Conservation (phyloP, 352 stramenopile species). For the Chrysophaeum taylorii region DNA sequence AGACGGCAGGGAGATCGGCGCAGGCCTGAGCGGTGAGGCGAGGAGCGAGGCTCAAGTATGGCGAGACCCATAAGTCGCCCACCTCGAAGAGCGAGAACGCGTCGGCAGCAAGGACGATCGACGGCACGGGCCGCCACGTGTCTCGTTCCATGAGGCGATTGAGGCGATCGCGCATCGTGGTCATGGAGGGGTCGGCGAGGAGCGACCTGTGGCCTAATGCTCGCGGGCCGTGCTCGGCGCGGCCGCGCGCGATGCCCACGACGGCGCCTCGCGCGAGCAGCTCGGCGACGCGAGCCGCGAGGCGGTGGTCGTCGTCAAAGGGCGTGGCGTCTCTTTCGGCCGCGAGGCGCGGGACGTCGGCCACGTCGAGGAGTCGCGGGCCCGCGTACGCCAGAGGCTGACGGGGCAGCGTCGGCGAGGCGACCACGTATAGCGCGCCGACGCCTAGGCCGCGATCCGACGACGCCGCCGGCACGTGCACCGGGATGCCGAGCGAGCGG, state of each 20-base stretch:
- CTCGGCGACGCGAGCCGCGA: background rate
- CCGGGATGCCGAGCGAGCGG: background rate
- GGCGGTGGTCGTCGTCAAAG: background rate
- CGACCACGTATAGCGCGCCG: conserved; percentile 5
- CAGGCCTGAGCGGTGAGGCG: background rate
- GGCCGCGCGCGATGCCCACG: background rate
- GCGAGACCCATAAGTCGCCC: too few species aligned
- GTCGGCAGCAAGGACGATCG: conserved; percentile 28
- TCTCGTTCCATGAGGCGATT: conserved; percentile 30
- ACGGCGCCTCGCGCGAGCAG: background rate
- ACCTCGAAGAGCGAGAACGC: background rate
- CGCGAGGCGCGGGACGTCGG: background rate
- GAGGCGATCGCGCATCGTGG: conserved; percentile 21
- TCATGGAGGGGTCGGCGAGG: conserved; percentile 28
- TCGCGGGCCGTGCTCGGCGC: conserved; percentile 33
- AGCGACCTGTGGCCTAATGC: conserved; percentile 37
- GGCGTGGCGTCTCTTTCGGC: background rate
- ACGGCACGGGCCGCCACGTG: conserved; percentile 36
- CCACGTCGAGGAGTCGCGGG: conserved; percentile 1
- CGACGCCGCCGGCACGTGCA: conserved; percentile 1
- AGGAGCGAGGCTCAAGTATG: conserved; percentile 3
- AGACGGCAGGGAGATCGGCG: conserved; percentile 32
- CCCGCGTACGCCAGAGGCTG: conserved; percentile 11
- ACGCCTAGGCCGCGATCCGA: conserved; percentile 13
- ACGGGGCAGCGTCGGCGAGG: background rate